These are phyloP conservation scores for Cladochytrium replicatum DNA, from an alignment of 192 early-diverging fungal species.

Conservation along the genomic window DNA sequence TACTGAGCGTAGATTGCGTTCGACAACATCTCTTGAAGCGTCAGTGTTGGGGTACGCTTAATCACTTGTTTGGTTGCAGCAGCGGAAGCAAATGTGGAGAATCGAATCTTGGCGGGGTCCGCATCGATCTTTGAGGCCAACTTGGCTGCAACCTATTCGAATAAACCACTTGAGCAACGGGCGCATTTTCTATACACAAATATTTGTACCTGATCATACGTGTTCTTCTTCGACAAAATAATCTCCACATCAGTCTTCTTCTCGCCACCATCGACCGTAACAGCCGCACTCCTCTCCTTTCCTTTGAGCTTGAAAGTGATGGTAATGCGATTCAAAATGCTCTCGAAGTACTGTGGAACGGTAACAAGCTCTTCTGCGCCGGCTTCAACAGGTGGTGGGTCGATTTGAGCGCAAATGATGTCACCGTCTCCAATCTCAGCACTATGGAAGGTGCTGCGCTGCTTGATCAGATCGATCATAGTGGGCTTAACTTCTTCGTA, in stretches of 20 bases:
- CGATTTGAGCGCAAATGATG: conserved; percentile 76
- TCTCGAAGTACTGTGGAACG: conserved; percentile 69
- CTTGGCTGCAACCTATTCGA: conserved; percentile 43
- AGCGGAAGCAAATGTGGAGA: conserved; percentile 27
- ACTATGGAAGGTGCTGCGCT: conserved; percentile 45
- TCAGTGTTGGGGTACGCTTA: conserved; percentile 31
- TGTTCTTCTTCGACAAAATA: conserved; percentile 53
- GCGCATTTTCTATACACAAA: not conserved
- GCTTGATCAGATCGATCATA: conserved; percentile 74
- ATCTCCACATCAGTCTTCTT: conserved; percentile 27
- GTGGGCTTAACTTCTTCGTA: conserved; percentile 90
- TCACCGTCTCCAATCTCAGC: conserved; percentile 91
- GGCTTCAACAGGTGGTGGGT: conserved; percentile 8
- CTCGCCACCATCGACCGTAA: conserved; percentile 27
- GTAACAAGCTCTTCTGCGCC: conserved; percentile 18
- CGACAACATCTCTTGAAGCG: conserved; percentile 46
- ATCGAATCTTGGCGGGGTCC: conserved; percentile 65
- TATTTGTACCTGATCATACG: conserved; percentile 41
- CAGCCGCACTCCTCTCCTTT: conserved; percentile 20
- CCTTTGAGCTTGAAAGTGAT: conserved; percentile 61
- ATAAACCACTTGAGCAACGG: conserved; percentile 7
- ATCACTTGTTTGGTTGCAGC: conserved; percentile 26
- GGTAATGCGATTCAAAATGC: conserved; percentile 52
- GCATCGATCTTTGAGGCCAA: conserved; percentile 50
- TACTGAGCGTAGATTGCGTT: conserved; percentile 5